Evolutionary conservation across 2,329 filamentous ascomycete species (phyloP).

Genomic region (Neurospora sp.): DNA sequence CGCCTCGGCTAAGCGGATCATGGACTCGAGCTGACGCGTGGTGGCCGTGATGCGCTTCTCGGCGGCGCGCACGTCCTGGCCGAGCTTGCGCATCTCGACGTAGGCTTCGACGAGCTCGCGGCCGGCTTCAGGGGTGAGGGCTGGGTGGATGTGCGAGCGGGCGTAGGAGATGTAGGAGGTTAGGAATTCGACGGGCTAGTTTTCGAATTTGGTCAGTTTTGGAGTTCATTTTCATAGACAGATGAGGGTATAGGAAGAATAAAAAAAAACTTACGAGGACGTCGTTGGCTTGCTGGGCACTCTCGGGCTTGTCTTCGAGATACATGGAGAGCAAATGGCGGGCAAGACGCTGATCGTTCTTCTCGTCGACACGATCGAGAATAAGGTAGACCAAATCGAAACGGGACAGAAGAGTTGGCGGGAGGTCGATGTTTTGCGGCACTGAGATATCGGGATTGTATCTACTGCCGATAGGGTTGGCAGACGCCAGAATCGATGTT

Average conservation of each 20-base stretch:
- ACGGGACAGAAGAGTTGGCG: conserved; percentile 85
- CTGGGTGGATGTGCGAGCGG: conserved; percentile 73
- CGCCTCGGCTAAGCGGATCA: conserved; percentile 94
- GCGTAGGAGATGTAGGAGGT: conserved; percentile 97
- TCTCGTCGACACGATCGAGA: conserved; percentile 86
- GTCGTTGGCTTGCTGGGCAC: conserved; percentile 62
- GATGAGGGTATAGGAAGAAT: background rate
- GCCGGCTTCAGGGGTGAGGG: conserved; percentile 70
- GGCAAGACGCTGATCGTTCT: conserved; percentile 76
- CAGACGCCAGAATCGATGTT: conserved; percentile 90
- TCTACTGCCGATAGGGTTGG: conserved; percentile 95
- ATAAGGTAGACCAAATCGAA: conserved; percentile 97
- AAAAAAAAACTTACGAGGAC: conserved; percentile 55
- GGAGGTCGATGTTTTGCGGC: conserved; percentile 95
- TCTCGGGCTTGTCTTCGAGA: conserved; percentile 85
- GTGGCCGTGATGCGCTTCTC: conserved; percentile 98
- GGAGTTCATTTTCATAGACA: background rate
- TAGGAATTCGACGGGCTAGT: conserved; percentile 81
- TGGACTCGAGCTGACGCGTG: conserved; percentile 90
- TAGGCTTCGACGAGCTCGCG: conserved; percentile 78
- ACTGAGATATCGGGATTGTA: conserved; percentile 95
- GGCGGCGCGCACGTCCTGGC: conserved; percentile 72
- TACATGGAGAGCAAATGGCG: conserved; percentile 95
- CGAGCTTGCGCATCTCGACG: conserved; percentile 89
- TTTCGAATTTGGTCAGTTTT: conserved; percentile 18